Base-by-base conservation (phyloP, 768 basidiomycete species). In the Leccinum obscurum region DNA sequence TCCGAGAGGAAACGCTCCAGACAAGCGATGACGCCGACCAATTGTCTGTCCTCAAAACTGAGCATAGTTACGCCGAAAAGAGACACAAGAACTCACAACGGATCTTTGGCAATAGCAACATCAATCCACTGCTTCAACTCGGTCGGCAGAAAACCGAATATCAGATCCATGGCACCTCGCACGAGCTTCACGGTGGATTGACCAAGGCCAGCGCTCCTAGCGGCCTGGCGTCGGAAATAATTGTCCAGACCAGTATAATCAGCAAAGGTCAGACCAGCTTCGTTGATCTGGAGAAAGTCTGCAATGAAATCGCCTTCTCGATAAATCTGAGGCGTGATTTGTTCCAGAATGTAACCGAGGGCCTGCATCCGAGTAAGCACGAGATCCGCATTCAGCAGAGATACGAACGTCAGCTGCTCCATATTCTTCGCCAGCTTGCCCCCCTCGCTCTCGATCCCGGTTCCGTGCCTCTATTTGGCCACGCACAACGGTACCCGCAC, bases 181-280 rank as follows among this genome's bases (percentile, higher is more conserved):
- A 95, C 83, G 9, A 95, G 83, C 76, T 95, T 95, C 60, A 78
- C 70, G 28, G 93, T 94, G 7, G 84, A 75, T 56, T 81, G 81
- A 60, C 85, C 86, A 49, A 95, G 79, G 30, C 86, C 84, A 28
- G 81, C 82, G 54, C 84, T 79, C 28, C 92, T 81, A 6, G 88
- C 80, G n/a, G 96, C 96, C 70, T 98, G 93, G 52, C 96, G 80
- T 26, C 93, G 83, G 78, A 97, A 97, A 75, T 97, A 98, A 61
- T 86, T 93, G 70, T 98, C 96, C 60, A 98, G 77, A 50, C 87
- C 86, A 85, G 93, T 92, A 66, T 96, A 94, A 75, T 98, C 96
- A 14, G 96, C 96, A 73, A 94, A 98, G 1, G 96, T 97, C 14
- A 94, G 81, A 17, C 86, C 86, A 22, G 86, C 83, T 62, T 95